Evolutionary conservation across 805 yeast species (phyloP), one percentile per base, ranked within the genome.

Genomic region (Candida maris): DNA sequence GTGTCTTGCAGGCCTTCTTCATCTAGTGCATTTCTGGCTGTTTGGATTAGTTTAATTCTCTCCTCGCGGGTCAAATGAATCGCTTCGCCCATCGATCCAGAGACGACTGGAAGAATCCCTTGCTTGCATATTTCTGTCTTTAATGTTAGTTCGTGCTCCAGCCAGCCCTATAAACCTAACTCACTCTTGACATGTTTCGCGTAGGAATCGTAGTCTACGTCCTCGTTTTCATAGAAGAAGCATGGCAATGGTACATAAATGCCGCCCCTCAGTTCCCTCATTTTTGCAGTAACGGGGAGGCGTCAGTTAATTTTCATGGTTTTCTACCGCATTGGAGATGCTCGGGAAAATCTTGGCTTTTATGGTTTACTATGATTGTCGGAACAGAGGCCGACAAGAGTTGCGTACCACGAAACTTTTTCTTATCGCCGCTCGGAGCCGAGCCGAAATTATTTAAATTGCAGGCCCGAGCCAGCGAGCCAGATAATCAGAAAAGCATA

Each of bases 41-140:
- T 41, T n/a, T 43, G 37, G 14, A 64, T 52, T n/a, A 63, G 32
- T 8, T 41, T 35, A n/a, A 45, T 38, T 32, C 69, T 48, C 40
- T 65, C 70, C 12, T 50, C 44, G 19, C 51, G 37, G 4, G 60
- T 56, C 34, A 64, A 45, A 38, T 64, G 65, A 12, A 54, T 45
- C 14, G 65, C 57, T 43, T 65, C 70, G 8, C 70, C 70, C 58
- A 64, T 63, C 4, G 68, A 63, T 1, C 70, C 70, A 7, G 65
- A 48, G 8, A 62, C 54, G 10, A 64, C 66, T 18, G 64, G 43
- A 16, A 47, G 45, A 19, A 65, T 56, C 6, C 68, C 68, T 21
- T 43, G 46, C 5, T 37, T 38, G 27, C 57, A 46, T 7, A 19
- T 23, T 10, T 19, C 39, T 37, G 13, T 32, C n/a, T n/a, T 18